Percentiles rank a stretch among this genome's conserved stretches.
Conservation (phyloP, 2,329 filamentous ascomycete genomes). For the Calonectria montana region DNA sequence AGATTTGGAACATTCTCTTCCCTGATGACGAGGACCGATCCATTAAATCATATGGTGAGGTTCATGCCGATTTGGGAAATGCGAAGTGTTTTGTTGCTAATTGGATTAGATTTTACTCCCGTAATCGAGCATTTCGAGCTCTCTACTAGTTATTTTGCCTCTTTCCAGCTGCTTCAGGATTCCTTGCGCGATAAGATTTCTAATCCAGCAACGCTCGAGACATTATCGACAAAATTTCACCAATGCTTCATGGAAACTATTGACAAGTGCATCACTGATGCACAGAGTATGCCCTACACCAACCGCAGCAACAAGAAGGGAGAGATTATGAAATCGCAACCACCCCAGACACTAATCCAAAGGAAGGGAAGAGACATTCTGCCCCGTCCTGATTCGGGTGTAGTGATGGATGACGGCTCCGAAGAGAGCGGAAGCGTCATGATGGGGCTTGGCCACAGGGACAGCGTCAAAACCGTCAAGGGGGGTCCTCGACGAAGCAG, state of each 20-base stretch:
- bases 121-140: conserved; percentile 57
- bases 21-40: conserved; percentile 52
- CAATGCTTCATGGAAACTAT: conserved; percentile 55
- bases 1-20: conserved; percentile 56
- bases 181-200: conserved; percentile 52
- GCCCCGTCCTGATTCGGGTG: conserved; percentile 52
- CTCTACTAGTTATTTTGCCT: conserved; percentile 46
- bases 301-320: conserved; percentile 55
- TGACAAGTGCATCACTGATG: conserved; percentile 49
- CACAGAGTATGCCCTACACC: conserved; percentile 52
- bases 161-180: conserved; percentile 47
- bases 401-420: conserved; percentile 52
- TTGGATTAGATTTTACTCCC: conserved; percentile 49
- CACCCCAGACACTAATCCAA: conserved; percentile 32
- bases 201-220: conserved; percentile 52
- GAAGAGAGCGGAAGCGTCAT: conserved; percentile 51
- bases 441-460: conserved; percentile 40
- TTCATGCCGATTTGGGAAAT: not conserved
- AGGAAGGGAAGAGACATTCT: conserved; percentile 40
- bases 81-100: conserved; percentile 11
- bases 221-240: conserved; percentile 52
- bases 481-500: conserved; percentile 33
- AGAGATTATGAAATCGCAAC: conserved; percentile 40
- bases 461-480: conserved; percentile 47
- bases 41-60: conserved; percentile 46